Evolutionary conservation across 2,329 filamentous ascomycete species (phyloP).

Genomic region (Aureobasidium sp.): DNA sequence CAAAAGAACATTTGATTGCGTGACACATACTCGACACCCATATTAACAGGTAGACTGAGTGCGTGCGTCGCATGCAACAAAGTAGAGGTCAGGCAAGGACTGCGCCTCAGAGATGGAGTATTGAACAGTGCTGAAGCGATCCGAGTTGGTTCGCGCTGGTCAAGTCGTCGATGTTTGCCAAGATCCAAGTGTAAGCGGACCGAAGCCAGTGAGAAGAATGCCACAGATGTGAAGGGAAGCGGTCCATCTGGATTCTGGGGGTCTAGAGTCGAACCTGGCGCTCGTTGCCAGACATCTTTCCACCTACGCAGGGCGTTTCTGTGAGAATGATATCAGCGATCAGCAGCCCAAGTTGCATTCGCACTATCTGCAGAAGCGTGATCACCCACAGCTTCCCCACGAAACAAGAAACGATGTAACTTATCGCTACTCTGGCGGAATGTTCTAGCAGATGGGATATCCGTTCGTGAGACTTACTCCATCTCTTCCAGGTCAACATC

Average conservation of each 20-base stretch:
- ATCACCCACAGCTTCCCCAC: no score
- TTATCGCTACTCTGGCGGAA: no score
- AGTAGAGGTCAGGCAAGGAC: slow-evolving; percentile 40
- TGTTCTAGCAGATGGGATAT: no score
- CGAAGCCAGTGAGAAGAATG: slow-evolving; percentile 39
- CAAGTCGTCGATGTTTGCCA: slow-evolving; percentile 35
- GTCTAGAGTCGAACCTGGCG: slow-evolving; percentile 27
- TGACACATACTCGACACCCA: slow-evolving; percentile 47
- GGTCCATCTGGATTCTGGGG: slow-evolving; percentile 29
- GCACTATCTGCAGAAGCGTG: no score
- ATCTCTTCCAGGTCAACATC: no score
- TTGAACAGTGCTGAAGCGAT: slow-evolving; percentile 33
- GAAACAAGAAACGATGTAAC: no score
- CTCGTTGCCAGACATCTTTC: slow-evolving; percentile 27
- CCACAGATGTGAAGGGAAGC: slow-evolving; percentile 35
- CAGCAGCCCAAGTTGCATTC: no score
- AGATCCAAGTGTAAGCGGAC: slow-evolving; percentile 39
- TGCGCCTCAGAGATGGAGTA: slow-evolving; percentile 26
- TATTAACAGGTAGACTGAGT: slow-evolving; percentile 47
- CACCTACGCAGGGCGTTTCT: slow-evolving; percentile 13
- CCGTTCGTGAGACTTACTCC: no score
- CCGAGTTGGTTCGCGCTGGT: slow-evolving; percentile 33
- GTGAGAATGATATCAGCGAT: no score
- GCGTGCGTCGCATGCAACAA: slow-evolving; percentile 47
- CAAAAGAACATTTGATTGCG: slow-evolving; percentile 49